A percentile compares a stretch with the other conserved stretches of the same genome.
These are phyloP conservation scores for Moniliella sp. DNA, from an alignment of 1,284 basidiomycete genomes.

Conservation along the genomic window DNA sequence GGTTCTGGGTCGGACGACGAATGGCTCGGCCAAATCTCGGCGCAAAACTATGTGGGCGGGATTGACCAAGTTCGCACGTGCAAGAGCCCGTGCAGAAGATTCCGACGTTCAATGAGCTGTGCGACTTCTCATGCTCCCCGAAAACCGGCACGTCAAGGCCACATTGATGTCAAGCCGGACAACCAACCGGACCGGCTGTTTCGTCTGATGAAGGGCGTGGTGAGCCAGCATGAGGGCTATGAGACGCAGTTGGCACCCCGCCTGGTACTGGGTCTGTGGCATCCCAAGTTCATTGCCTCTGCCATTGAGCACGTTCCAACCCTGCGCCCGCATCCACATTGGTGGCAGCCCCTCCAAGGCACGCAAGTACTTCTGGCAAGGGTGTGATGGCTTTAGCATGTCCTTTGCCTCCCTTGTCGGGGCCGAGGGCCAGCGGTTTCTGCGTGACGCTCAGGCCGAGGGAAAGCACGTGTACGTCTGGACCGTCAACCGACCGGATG, in stretches of 20 bases:
- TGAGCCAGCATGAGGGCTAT: slow-evolving; percentile 53
- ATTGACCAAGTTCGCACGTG: slow-evolving; percentile 63
- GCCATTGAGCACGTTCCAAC: slow-evolving; percentile 59
- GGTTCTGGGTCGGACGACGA: slow-evolving; percentile 41
- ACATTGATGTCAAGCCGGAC: slow-evolving; percentile 77
- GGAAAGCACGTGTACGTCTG: slow-evolving; percentile 76
- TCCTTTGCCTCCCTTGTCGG: slow-evolving; percentile 55
- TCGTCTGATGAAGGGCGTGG: slow-evolving; percentile 53
- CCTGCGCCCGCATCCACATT: slow-evolving; percentile 64
- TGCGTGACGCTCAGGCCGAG: slow-evolving; percentile 51
- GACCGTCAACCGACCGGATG: slow-evolving; percentile 75
- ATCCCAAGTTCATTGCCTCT: slow-evolving; percentile 65
- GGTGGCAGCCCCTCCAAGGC: slow-evolving; percentile 47
- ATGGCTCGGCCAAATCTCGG: slow-evolving; percentile 39
- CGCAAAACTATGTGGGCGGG: slow-evolving; percentile 41
- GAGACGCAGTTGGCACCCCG: slow-evolving; percentile 62
- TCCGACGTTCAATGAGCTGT: slow-evolving; percentile 25
- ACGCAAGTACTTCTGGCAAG: slow-evolving; percentile 68
- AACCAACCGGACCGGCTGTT: slow-evolving; percentile 76
- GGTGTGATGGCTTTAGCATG: slow-evolving; percentile 71
- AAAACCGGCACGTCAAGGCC: slow-evolving; percentile 27
- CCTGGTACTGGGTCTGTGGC: slow-evolving; percentile 56
- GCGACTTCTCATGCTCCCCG: slow-evolving; percentile 25
- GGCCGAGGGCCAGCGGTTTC: slow-evolving; percentile 49
- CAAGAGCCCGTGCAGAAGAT: slow-evolving; percentile 47